Base-by-base conservation (phyloP, 805 yeast species). In the Isabelozyma pseudorhagii region DNA sequence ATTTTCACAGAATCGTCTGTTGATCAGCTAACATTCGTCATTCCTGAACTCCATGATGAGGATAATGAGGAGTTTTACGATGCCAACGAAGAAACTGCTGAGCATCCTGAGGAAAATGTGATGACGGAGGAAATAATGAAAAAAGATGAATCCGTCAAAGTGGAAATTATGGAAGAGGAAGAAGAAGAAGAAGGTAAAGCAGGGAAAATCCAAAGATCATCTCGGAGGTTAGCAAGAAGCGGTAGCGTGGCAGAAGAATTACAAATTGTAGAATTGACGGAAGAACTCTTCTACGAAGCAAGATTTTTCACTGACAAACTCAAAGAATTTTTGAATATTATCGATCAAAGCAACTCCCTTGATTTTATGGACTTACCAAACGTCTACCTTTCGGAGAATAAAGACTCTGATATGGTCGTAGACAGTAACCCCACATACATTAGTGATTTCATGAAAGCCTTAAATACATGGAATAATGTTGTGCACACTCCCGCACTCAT, bases 1-100 rank as follows among this genome's bases (percentile, higher is more conserved):
- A 56, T 68, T 11, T 69, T 80, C 28, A 69, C 80, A 0, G 81
- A 78, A 36, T 68, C 66, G 3, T 75, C 84, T 0, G 64, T 83
- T 2, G 84, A 80, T 39, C 61, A 64, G 8, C 61, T 84, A 2
- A 57, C 52, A 13, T 70, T 81, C 47, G 60, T 46, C 10, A 41
- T 21, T 15, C 44, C 44, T 14, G 31, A 27, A 13, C 11, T n/a
- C 44, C 42, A 50, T 29, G 50, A 45, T 31, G 56, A 64, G 3
- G 55, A 64, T 14, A 49, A 48, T 14, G 62, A 58, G 45, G 42
- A 46, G 31, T n/a, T 40, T 10, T 18, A 31, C 5, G 47, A 44
- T 28, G 39, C n/a, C 13, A 40, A 15, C 36, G 46, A 42, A 15
- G 31, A 8, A 14, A 45, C 21, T 4, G 39, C 13, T 3, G 45